Evolutionary conservation across 2,329 filamentous ascomycete species (phyloP).

Genomic region (Exophiala sideris): DNA sequence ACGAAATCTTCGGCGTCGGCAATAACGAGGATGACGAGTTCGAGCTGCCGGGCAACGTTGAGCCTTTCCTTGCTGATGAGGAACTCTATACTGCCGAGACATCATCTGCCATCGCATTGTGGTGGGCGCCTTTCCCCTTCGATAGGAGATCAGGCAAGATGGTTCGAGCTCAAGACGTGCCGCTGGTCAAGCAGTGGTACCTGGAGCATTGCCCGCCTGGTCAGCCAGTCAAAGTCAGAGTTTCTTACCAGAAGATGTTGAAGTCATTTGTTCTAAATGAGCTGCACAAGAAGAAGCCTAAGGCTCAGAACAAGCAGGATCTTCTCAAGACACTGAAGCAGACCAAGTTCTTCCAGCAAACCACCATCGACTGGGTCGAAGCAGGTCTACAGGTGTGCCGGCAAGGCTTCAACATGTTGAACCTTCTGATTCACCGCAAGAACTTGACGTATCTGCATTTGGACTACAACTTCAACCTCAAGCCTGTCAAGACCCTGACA

Average conservation of each 20-base stretch:
- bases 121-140: slow-evolving; percentile 98
- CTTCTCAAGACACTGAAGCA: slow-evolving; percentile 84
- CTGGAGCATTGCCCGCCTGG: slow-evolving; percentile 88
- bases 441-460: slow-evolving; percentile 97
- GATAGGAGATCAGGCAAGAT: slow-evolving; percentile 90
- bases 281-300: slow-evolving; percentile 90
- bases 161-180: slow-evolving; percentile 95
- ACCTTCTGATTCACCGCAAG: slow-evolving; percentile 94
- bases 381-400: slow-evolving; percentile 96
- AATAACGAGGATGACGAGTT: slow-evolving; percentile 84
- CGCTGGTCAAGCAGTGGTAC: slow-evolving; percentile 97
- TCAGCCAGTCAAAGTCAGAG: slow-evolving; percentile 92
- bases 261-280: slow-evolving; percentile 97
- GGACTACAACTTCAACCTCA: slow-evolving; percentile 99
- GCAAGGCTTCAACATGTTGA: slow-evolving; percentile 99
- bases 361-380: slow-evolving; percentile 98
- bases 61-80: slow-evolving; percentile 87
- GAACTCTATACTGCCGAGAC: slow-evolving; percentile 87
- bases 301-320: slow-evolving; percentile 93
- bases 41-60: slow-evolving; percentile 70
- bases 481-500: slow-evolving; percentile 96
- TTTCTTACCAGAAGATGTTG: slow-evolving; percentile 95
- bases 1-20: slow-evolving; percentile 82
- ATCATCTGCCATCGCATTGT: slow-evolving; percentile 83
- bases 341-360: slow-evolving; percentile 99